Conservation (phyloP, 208 protist species). For the Crithidia thermophila region DNA sequence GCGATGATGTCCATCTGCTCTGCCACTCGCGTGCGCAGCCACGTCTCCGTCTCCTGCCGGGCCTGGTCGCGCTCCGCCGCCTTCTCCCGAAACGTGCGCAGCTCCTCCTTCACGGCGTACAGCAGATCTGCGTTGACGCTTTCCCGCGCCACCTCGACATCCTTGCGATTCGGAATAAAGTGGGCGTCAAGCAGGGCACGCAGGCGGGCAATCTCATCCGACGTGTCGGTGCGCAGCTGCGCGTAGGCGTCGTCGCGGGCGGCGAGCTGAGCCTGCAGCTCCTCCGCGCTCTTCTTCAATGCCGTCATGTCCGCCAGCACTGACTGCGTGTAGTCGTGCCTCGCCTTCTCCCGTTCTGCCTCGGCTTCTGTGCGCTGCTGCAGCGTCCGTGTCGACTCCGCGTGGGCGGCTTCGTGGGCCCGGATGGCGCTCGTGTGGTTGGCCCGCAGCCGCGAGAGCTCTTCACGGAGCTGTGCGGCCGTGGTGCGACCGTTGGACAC, state of each 20-base stretch:
- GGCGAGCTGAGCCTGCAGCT: constrained; percentile 24
- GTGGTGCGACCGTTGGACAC: constrained; percentile 78
- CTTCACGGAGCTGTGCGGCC: constrained; percentile 67
- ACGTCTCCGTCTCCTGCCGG: constrained; percentile 66
- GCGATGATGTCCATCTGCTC: constrained; percentile 80
- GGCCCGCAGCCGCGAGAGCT: constrained; percentile 54
- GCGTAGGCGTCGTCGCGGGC: constrained; percentile 35
- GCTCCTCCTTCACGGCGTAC: constrained; percentile 45
- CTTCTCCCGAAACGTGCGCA: constrained; percentile 49
- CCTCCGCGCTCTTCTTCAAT: constrained; percentile 38
- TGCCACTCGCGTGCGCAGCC: constrained; percentile 68
- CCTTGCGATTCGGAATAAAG: constrained; percentile 78
- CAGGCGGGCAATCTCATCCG: constrained; percentile 68
- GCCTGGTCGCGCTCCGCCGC: constrained; percentile 44
- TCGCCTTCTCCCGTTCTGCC: constrained; percentile 13
- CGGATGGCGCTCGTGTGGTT: constrained; percentile 42
- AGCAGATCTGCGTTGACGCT: constrained; percentile 37
- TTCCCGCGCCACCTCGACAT: constrained; percentile 37
- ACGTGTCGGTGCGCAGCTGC: constrained; percentile 30
- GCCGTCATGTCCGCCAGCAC: constrained; percentile 53
- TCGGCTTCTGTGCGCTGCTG: constrained; percentile 18
- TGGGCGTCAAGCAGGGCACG: constrained; percentile 70
- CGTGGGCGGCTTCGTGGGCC: constrained; percentile 29
- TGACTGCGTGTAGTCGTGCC: constrained; percentile 38
- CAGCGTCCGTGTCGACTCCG: constrained; percentile 42